A percentile compares a stretch with the other conserved stretches of the same genome.
These are phyloP conservation scores for Saccharum hybrid DNA, from an alignment of 202 grass and related monocot genomes.

Conservation along the genomic window DNA sequence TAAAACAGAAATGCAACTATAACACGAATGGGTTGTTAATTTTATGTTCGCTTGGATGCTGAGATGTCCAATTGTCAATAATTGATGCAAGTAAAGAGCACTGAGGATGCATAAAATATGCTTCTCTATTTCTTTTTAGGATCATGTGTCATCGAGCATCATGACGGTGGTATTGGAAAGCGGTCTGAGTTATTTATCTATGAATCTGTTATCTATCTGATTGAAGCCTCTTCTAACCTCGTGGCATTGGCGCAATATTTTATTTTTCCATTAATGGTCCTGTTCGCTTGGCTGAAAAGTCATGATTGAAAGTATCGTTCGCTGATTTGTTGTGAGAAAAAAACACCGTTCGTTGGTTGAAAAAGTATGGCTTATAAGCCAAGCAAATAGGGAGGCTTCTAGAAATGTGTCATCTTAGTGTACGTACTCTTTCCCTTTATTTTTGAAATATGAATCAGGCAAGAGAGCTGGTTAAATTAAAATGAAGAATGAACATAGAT, in stretches of 20 bases:
- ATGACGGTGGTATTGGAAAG: background rate
- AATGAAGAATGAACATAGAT: background rate
- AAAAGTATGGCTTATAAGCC: too few species aligned
- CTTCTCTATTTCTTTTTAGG: background rate
- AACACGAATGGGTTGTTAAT: background rate
- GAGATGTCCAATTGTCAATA: background rate
- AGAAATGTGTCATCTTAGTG: background rate
- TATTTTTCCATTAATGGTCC: too few species aligned
- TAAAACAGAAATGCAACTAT: constrained; percentile 27
- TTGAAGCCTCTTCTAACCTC: background rate
- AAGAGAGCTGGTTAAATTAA: background rate
- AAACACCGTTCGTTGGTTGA: too few species aligned
- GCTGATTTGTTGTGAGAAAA: too few species aligned
- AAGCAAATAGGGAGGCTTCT: background rate
- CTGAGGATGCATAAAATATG: background rate
- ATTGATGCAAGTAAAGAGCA: constrained; percentile 1
- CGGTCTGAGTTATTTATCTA: background rate
- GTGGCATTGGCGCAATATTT: background rate
- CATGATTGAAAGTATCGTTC: too few species aligned
- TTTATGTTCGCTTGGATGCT: background rate
- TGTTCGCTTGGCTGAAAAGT: too few species aligned
- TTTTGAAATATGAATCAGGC: background rate
- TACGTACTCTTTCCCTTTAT: too few species aligned
- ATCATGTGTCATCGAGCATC: background rate
- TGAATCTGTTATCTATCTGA: background rate